Evolutionary conservation across 2,329 filamentous ascomycete species (phyloP), one percentile per base, ranked within the genome.

Genomic region (Curvularia lunata): DNA sequence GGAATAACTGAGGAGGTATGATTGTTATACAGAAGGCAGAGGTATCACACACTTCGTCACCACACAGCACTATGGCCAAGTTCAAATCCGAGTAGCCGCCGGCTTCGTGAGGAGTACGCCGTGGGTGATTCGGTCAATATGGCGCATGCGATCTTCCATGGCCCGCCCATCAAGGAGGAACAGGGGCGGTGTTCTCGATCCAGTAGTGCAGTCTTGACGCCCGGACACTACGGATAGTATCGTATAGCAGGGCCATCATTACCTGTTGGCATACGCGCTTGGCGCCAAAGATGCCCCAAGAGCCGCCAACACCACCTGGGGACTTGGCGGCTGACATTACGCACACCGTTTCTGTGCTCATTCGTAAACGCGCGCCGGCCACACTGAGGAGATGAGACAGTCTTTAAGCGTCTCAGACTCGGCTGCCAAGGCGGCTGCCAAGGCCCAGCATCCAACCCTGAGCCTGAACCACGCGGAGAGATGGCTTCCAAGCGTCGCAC

Each of bases 401-500:
- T 40, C 40, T 19, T 12, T 30, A 40, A 49, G 47, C 34, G 34
- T 49, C 47, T 34, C 47, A 49, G 47, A 21, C 23, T 27, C 34
- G 47, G 34, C 47, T n/a, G 47, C 47, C 47, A 49, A 49, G 47
- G n/a, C 47, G 38, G 28, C 34, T 40, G 25, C 34, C 23, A 38
- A 49, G 32, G 4, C 47, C 16, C 7, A 19, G 32, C 27, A 47
- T 16, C 48, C 49, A 54, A 48, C 47, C 52, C 28, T 52, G 49
- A 50, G 42, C 54, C 46, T 38, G 48, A 54, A 19, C 49, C 12
- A 40, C 48, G 47, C 43, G 34, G 42, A 47, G 27, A 32, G 42
- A 58, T 52, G 54, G 46, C 34, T 59, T 54, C 62, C 62, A 64
- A 64, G 62, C 61, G 52, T 58, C 51, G 62, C 59, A 63, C 62